phyloP scores from a whole-genome alignment of 2,329 filamentous ascomycete genomes.

The Penicillium italicum region DNA sequence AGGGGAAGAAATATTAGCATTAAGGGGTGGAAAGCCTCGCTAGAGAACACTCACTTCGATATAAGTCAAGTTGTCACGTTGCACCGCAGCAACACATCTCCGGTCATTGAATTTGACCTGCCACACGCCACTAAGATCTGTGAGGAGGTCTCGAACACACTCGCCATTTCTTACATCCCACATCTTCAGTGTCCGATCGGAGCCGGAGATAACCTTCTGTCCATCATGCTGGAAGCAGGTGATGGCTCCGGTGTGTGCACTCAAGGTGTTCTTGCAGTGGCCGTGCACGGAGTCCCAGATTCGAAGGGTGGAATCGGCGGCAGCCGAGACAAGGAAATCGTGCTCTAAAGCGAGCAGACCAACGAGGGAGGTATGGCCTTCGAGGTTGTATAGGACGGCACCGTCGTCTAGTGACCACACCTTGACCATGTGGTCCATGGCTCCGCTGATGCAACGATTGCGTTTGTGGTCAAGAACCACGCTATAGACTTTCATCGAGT shows the following conservation, averaged over 20 bases:
- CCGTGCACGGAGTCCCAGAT: slow-evolving; percentile 97
- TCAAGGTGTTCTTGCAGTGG: slow-evolving; percentile 82
- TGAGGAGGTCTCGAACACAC: slow-evolving; percentile 87
- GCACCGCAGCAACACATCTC: slow-evolving; percentile 92
- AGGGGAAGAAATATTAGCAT: slow-evolving; percentile 14
- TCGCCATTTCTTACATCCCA: slow-evolving; percentile 94
- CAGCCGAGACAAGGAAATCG: slow-evolving; percentile 87
- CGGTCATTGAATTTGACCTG: slow-evolving; percentile 97
- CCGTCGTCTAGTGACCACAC: slow-evolving; percentile 94
- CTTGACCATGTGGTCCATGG: slow-evolving; percentile 97
- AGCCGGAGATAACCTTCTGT: slow-evolving; percentile 93
- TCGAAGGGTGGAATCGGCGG: slow-evolving; percentile 87
- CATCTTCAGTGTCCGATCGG: slow-evolving; percentile 95
- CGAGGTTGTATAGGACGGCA: slow-evolving; percentile 78
- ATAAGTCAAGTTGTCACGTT: slow-evolving; percentile 87
- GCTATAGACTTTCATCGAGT: slow-evolving; percentile 92
- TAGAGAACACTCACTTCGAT: slow-evolving; percentile 69
- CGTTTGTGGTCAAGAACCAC: slow-evolving; percentile 89
- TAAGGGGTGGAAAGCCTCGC: background rate
- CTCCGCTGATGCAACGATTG: slow-evolving; percentile 94
- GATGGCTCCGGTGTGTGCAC: slow-evolving; percentile 92
- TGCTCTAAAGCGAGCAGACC: slow-evolving; percentile 86
- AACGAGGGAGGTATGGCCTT: slow-evolving; percentile 88
- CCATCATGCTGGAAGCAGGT: slow-evolving; percentile 98
- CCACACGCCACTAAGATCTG: slow-evolving; percentile 95